Evolutionary conservation across 2,329 filamentous ascomycete genomes (phyloP), one percentile per base, ranked within the genome.

Genomic region (Colletotrichum simmondsii): DNA sequence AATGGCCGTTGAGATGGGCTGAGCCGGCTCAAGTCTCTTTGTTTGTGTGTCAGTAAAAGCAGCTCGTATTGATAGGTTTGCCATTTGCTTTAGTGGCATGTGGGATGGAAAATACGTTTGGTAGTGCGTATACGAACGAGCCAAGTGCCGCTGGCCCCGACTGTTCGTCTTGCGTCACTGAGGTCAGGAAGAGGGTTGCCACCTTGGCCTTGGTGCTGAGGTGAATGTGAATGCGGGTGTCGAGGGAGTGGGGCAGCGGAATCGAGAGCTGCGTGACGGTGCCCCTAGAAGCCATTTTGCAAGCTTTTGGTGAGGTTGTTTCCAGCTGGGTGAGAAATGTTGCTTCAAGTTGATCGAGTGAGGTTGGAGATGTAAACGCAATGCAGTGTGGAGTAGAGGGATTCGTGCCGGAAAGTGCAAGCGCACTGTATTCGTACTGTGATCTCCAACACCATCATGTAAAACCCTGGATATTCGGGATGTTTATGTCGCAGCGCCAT

Each of bases 121-220:
- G 96, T 81, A 99, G 90, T 3, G 95, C 94, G 80, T 98, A 98
- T 58, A 98, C 94, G 79, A 98, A 96, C 62, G 95, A 98, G 3
- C 97, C 96, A 83, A 98, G 88, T 62, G 89, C 85, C 53, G 89
- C 85, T 8, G 86, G 80, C 10, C 82, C 79, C 14, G 84, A 84
- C n/a, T 82, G 80, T 54, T 90, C 87, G 65, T 89, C 89, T 68
- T 85, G 84, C 30, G 87, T 80, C 4, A 88, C 85, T 0, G 91
- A 92, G 1, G 90, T 90, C 58, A 93, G 82, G 77, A 91, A 90
- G n/a, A 93, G 80, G 66, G 91, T 81, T 68, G 92, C 82, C 35
- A 87, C 88, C 77, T 89, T 91, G 52, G 87, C 83, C 72, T 88
- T 88, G 68, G 89, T 85, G 19, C 88, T 90, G 61, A 93, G 80